Percentiles rank a stretch among this genome's conserved stretches.
Conservation (phyloP, 2,329 filamentous ascomycete species). For the Harringtonia lauricola region DNA sequence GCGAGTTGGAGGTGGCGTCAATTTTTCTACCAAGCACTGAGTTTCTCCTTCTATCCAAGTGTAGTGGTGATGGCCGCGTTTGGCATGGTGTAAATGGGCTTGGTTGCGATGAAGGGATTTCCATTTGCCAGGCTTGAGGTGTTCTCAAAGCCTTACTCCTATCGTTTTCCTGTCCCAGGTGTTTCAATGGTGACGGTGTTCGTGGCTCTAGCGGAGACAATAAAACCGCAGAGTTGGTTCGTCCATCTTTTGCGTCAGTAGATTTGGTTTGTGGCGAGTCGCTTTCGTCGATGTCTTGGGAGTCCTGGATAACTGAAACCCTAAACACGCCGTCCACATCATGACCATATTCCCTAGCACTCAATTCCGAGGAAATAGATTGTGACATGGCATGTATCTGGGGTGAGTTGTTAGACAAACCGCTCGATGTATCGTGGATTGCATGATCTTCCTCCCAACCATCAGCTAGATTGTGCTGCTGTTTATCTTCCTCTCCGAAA, state of each 20-base stretch:
- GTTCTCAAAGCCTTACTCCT: no score
- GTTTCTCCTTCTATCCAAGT: background rate
- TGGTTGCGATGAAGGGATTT: constrained; percentile 34
- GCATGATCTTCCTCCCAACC: no score
- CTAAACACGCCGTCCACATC: background rate
- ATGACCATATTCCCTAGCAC: no score
- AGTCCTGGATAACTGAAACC: constrained; percentile 6
- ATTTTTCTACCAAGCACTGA: no score
- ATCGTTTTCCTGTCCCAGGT: no score
- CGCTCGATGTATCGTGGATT: no score
- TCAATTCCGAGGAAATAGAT: background rate
- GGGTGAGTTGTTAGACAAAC: constrained; percentile 18
- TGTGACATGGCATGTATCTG: constrained; percentile 24
- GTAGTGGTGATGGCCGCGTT: constrained; percentile 2
- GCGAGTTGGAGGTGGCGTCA: no score
- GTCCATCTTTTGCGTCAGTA: no score
- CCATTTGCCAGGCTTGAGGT: constrained; percentile 14
- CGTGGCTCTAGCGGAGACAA: no score
- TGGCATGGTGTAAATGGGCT: constrained; percentile 26
- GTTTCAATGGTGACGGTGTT: no score
- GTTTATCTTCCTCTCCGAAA: constrained; percentile 2
- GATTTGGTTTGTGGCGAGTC: background rate
- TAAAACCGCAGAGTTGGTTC: no score
- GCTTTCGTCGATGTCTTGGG: constrained; percentile 14
- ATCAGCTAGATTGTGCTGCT: constrained; percentile 3